Percentiles rank a stretch among this genome's conserved stretches.
phyloP scores from a whole-genome alignment of 2,329 filamentous ascomycete species.

The Alternaria infectoria region DNA sequence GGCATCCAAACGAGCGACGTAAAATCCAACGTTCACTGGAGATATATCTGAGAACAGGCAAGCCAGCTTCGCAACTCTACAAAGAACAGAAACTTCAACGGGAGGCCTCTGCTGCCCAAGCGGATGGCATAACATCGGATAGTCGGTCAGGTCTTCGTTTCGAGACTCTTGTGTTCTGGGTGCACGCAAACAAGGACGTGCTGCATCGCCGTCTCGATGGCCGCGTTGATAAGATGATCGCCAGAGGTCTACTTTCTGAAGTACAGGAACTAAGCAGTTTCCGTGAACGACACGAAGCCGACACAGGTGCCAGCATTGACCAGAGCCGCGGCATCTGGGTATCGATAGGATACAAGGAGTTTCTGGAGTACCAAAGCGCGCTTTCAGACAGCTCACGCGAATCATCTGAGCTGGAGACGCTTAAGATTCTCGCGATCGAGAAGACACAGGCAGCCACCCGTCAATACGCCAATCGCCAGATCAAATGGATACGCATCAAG shows the following conservation, averaged over 20 bases:
- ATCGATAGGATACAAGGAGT: constrained; percentile 94
- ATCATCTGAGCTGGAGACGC: constrained; percentile 56
- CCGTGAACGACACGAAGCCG: constrained; percentile 51
- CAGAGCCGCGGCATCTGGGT: constrained; percentile 89
- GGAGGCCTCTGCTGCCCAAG: constrained; percentile 37
- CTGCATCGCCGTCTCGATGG: constrained; percentile 74
- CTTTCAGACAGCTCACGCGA: constrained; percentile 33
- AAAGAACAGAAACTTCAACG: constrained; percentile 66
- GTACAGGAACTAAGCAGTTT: constrained; percentile 61
- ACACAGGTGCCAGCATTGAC: constrained; percentile 65
- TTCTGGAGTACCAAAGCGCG: constrained; percentile 70
- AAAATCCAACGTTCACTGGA: constrained; percentile 91
- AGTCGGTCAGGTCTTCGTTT: constrained; percentile 52
- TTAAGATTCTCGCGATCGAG: constrained; percentile 69
- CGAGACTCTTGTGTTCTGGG: constrained; percentile 80
- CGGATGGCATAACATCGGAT: neutral
- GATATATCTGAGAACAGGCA: constrained; percentile 85
- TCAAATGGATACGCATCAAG: constrained; percentile 86
- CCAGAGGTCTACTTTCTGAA: constrained; percentile 68
- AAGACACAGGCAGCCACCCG: constrained; percentile 82
- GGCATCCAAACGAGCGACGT: constrained; percentile 91
- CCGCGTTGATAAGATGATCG: constrained; percentile 85
- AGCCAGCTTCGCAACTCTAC: constrained; percentile 84
- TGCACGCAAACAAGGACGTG: constrained; percentile 71
- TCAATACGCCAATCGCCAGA: constrained; percentile 84